Percentiles rank a stretch among this genome's conserved stretches.
Evolutionary conservation across 192 early-diverging fungal genomes (phyloP).

Genomic region (Entophlyctis luteolus): DNA sequence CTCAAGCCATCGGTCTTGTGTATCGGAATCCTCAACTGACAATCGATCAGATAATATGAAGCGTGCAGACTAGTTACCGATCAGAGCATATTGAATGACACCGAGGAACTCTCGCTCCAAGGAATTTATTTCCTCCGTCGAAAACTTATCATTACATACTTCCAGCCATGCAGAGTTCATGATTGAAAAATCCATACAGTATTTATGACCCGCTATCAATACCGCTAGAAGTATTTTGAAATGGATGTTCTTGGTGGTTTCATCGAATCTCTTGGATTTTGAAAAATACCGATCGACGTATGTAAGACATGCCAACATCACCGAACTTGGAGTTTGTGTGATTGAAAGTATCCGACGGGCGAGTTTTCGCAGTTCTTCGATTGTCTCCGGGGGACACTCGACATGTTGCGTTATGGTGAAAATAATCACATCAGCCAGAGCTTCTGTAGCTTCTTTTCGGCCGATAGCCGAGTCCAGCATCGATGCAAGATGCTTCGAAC

Average conservation of each 20-base stretch:
- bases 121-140: neutral
- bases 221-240: no score
- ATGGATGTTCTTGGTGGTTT: neutral
- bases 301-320: neutral
- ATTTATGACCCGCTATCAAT: constrained; percentile 12
- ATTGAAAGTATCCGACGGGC: neutral
- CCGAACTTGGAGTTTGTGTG: neutral
- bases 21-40: constrained; percentile 5
- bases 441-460: no score
- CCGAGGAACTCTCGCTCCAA: constrained; percentile 11
- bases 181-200: neutral
- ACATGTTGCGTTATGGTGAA: no score
- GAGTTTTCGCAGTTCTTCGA: neutral
- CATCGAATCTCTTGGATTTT: neutral
- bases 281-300: constrained; percentile 20
- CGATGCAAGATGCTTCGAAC: no score
- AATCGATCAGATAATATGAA: neutral
- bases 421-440: constrained; percentile 1
- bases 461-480: no score
- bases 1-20: constrained; percentile 8
- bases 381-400: neutral
- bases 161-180: constrained; percentile 1
- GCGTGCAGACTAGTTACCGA: no score
- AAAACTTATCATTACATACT: neutral
- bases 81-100: neutral